Percentiles rank a stretch among this genome's conserved stretches.
These are phyloP conservation scores for Penicillium longicatenatum DNA, from an alignment of 495 filamentous ascomycete genomes.

Conservation along the genomic window DNA sequence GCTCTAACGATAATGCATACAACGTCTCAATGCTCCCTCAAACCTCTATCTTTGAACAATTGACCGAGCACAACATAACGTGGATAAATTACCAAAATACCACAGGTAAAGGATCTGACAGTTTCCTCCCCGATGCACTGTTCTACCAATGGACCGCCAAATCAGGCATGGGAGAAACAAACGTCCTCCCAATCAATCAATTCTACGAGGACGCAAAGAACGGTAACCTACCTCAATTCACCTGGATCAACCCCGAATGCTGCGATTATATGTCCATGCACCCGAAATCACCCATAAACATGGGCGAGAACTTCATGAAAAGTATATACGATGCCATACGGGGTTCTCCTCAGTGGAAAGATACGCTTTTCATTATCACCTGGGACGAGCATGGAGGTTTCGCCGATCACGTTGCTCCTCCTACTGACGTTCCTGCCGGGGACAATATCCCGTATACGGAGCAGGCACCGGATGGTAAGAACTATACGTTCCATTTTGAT, in stretches of 20 bases:
- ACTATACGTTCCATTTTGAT: constrained; percentile 50
- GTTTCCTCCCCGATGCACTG: constrained; percentile 37
- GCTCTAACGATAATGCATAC: constrained; percentile 45
- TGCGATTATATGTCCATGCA: constrained; percentile 53
- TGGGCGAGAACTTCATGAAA: constrained; percentile 54
- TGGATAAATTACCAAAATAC: constrained; percentile 56
- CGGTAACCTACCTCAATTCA: constrained; percentile 49
- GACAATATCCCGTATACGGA: constrained; percentile 47
- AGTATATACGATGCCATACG: constrained; percentile 52
- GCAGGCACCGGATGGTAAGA: constrained; percentile 37
- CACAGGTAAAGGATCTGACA: constrained; percentile 21
- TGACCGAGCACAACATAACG: constrained; percentile 40
- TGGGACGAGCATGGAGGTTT: constrained; percentile 55
- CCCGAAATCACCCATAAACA: constrained; percentile 46
- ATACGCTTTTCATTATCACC: constrained; percentile 51
- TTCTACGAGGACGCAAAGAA: constrained; percentile 41
- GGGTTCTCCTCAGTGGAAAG: constrained; percentile 47
- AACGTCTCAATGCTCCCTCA: constrained; percentile 42
- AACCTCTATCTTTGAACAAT: constrained; percentile 51
- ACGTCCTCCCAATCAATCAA: constrained; percentile 35
- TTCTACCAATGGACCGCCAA: constrained; percentile 46
- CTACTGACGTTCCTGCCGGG: constrained; percentile 42
- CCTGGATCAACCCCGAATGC: constrained; percentile 57
- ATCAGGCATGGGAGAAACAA: constrained; percentile 33
- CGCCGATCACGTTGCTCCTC: constrained; percentile 50